Evolutionary conservation across 2,329 filamentous ascomycete species (phyloP).

Genomic region (Alternaria dauci): DNA sequence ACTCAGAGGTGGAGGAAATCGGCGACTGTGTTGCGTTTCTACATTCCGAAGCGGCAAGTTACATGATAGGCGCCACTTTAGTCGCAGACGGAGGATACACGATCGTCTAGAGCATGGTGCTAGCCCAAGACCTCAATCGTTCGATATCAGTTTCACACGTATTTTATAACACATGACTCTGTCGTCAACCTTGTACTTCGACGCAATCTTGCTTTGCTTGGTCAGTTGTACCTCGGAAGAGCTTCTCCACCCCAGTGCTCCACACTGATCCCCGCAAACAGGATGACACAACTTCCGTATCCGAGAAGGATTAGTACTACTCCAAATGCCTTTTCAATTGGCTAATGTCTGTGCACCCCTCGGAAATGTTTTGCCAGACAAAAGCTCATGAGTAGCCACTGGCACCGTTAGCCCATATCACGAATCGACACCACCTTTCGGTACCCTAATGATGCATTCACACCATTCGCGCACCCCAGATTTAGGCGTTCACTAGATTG

Average conservation of each 20-base stretch:
- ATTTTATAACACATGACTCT: not conserved
- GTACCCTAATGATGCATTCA: not conserved
- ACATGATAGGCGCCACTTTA: constrained; percentile 76
- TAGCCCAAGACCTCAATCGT: not conserved
- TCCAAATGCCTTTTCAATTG: not conserved
- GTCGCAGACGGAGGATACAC: constrained; percentile 65
- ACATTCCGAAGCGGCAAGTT: constrained; percentile 74
- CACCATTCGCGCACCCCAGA: constrained; percentile 1
- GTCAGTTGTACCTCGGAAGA: not conserved
- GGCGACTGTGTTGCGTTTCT: constrained; percentile 75
- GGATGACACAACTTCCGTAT: not conserved
- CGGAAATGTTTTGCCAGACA: constrained; percentile 30
- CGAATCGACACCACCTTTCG: constrained; percentile 13
- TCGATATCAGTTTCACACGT: not conserved
- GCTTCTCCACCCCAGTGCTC: constrained; percentile 2
- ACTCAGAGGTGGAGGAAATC: constrained; percentile 69
- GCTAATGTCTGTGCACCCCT: not conserved
- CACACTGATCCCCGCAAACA: not conserved
- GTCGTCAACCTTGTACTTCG: not conserved
- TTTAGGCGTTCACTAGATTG: constrained; percentile 1
- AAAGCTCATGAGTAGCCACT: constrained; percentile 7
- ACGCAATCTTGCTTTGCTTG: not conserved
- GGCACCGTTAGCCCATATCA: constrained; percentile 7
- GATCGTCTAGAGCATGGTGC: constrained; percentile 16
- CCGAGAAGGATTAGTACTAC: not conserved